phyloP scores from a whole-genome alignment of 2,329 filamentous ascomycete genomes.

The Venturia oleaginea region DNA sequence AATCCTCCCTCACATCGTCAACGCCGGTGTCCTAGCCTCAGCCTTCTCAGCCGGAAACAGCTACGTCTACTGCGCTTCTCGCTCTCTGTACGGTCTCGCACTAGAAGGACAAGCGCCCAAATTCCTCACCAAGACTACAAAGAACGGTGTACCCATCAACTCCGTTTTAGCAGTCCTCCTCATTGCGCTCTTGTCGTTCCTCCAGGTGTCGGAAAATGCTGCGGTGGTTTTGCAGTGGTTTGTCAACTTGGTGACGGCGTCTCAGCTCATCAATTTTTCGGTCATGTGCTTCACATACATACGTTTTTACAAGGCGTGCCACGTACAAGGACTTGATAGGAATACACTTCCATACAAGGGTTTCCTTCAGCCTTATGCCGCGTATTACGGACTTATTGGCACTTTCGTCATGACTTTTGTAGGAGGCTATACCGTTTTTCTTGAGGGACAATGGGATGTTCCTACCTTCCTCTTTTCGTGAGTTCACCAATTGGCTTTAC shows the following conservation, averaged over 20 bases:
- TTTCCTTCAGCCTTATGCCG: constrained; percentile 60
- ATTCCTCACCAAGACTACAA: constrained; percentile 50
- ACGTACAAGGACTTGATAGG: constrained; percentile 59
- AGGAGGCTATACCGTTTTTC: constrained; percentile 66
- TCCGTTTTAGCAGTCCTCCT: constrained; percentile 57
- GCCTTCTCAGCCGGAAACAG: constrained; percentile 55
- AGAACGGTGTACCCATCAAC: constrained; percentile 62
- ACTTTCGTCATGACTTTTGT: constrained; percentile 66
- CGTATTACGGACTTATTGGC: constrained; percentile 55
- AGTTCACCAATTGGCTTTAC: constrained; percentile 20
- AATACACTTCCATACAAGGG: constrained; percentile 62
- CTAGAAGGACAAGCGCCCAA: constrained; percentile 45
- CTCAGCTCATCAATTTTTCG: constrained; percentile 56
- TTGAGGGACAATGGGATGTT: constrained; percentile 58
- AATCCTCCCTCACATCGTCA: constrained; percentile 61
- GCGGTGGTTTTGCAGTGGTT: constrained; percentile 66
- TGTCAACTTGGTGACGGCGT: constrained; percentile 20
- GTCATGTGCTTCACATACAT: constrained; percentile 64
- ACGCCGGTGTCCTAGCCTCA: constrained; percentile 60
- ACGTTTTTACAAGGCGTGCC: constrained; percentile 60
- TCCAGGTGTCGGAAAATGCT: constrained; percentile 58
- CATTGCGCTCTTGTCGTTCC: constrained; percentile 62
- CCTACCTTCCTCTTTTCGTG: constrained; percentile 64
- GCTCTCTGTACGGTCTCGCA: constrained; percentile 44
- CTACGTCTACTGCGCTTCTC: constrained; percentile 45